phyloP scores from a whole-genome alignment of 1,139 yeast species.

The Blastobotrys petasosporus region DNA sequence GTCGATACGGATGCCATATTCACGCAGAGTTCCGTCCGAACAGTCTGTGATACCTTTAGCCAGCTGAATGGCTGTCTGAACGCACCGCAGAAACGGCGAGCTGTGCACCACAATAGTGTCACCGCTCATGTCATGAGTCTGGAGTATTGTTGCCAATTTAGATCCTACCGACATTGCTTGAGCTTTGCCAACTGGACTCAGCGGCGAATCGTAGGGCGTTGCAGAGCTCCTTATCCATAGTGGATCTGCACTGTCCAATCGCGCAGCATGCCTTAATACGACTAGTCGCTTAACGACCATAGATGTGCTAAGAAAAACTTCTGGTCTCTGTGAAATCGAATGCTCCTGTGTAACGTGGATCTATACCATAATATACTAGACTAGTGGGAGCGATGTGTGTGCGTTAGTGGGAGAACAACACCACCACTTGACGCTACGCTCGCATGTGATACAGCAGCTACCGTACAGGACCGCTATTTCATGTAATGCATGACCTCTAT shows the following conservation, averaged over 20 bases:
- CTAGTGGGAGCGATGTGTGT: too few species aligned
- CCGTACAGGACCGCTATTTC: too few species aligned
- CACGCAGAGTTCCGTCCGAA: slow-evolving; percentile 10
- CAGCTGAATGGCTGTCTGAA: slow-evolving; percentile 33
- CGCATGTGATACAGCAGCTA: too few species aligned
- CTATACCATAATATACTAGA: too few species aligned
- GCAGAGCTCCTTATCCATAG: slow-evolving; percentile 32
- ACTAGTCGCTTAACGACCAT: slow-evolving; percentile 17
- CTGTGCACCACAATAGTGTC: slow-evolving; percentile 27
- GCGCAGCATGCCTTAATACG: slow-evolving; percentile 33
- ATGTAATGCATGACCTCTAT: too few species aligned
- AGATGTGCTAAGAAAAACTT: too few species aligned
- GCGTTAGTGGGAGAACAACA: too few species aligned
- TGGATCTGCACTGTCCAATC: slow-evolving; percentile 31
- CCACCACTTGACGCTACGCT: too few species aligned
- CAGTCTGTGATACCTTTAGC: slow-evolving; percentile 16
- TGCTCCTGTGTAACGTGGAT: too few species aligned
- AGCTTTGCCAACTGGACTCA: slow-evolving; percentile 27
- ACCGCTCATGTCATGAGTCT: slow-evolving; percentile 14
- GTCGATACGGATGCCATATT: slow-evolving; percentile 28
- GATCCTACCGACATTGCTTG: slow-evolving; percentile 26
- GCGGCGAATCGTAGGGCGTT: slow-evolving; percentile 37
- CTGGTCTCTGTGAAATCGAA: too few species aligned
- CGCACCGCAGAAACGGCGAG: slow-evolving; percentile 38
- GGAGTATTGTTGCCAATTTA: slow-evolving; percentile 7